Conservation (phyloP, 2,329 filamentous ascomycete species). For the Aspergillus puulaauensis region DNA sequence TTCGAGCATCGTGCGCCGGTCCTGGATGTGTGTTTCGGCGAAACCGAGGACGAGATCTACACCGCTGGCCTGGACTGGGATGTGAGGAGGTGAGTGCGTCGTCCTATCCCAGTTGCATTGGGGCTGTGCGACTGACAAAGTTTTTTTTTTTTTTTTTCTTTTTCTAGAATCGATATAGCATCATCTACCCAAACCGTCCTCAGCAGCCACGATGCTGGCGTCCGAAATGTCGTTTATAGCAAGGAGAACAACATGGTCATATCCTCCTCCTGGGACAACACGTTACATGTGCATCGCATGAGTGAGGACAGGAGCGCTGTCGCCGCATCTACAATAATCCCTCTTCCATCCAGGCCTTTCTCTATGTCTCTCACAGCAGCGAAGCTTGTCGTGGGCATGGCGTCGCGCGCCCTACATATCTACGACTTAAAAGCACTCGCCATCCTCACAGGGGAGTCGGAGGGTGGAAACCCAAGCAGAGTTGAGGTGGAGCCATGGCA, state of each 20-base stretch:
- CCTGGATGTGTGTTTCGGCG: conserved; percentile 87
- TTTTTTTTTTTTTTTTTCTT: not conserved
- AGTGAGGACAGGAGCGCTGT: conserved; percentile 36
- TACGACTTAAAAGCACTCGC: conserved; percentile 77
- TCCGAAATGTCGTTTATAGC: conserved; percentile 82
- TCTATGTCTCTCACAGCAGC: conserved; percentile 75
- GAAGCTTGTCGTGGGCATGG: conserved; percentile 94
- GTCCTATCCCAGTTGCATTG: not conserved
- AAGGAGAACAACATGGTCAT: conserved; percentile 73
- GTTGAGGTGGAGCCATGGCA: conserved; percentile 78
- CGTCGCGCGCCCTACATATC: conserved; percentile 87
- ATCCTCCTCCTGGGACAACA: conserved; percentile 91
- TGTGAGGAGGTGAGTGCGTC: conserved; percentile 66
- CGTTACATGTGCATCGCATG: conserved; percentile 75
- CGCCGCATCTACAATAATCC: conserved; percentile 61
- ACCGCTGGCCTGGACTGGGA: conserved; percentile 83
- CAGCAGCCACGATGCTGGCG: conserved; percentile 75
- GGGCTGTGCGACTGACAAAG: not conserved
- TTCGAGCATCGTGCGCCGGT: conserved; percentile 83
- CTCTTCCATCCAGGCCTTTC: conserved; percentile 83
- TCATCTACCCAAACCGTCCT: conserved; percentile 72
- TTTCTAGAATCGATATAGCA: conserved; percentile 64
- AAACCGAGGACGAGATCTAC: conserved; percentile 78
- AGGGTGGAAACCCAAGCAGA: conserved; percentile 38
- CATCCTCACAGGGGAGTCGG: conserved; percentile 51